These are phyloP conservation scores for Nakazawaea molendinolei DNA, from an alignment of 805 yeast species.

Conservation along the genomic window DNA sequence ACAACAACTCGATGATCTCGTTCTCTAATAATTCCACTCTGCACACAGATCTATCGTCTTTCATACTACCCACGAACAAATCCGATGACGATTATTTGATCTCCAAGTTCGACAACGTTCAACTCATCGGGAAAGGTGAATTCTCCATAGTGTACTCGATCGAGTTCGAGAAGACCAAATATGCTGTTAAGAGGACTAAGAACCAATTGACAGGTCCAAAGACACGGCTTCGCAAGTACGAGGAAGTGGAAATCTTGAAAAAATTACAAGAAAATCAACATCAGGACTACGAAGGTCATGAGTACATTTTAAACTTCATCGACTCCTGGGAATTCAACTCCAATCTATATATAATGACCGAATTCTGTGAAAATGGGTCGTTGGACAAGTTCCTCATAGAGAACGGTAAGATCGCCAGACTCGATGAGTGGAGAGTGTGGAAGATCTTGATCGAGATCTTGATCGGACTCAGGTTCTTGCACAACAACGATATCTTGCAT, in stretches of 20 bases:
- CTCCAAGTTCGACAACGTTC: constrained; percentile 57
- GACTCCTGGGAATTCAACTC: constrained; percentile 82
- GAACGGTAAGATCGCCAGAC: constrained; percentile 63
- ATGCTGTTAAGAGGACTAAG: constrained; percentile 85
- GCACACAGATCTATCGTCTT: constrained; percentile 13
- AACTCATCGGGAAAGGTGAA: constrained; percentile 76
- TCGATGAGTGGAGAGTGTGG: constrained; percentile 98
- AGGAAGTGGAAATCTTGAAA: constrained; percentile 71
- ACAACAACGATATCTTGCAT: constrained; percentile 70
- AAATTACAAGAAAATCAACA: constrained; percentile 31
- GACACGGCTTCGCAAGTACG: constrained; percentile 54
- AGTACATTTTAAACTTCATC: constrained; percentile 68
- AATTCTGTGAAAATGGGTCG: constrained; percentile 88
- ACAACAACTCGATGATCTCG: constrained; percentile 14
- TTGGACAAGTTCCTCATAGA: constrained; percentile 74
- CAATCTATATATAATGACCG: constrained; percentile 86
- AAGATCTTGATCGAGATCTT: constrained; percentile 82
- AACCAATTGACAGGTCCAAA: constrained; percentile 51
- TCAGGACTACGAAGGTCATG: constrained; percentile 56
- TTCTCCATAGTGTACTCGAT: constrained; percentile 87
- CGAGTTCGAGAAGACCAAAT: constrained; percentile 55
- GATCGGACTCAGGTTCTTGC: constrained; percentile 76
- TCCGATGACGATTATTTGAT: constrained; percentile 35
- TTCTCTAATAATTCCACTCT: constrained; percentile 10
- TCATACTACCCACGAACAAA: constrained; percentile 1